Evolutionary conservation across 2,329 filamentous ascomycete species (phyloP).

Genomic region (Fusarium globosum): DNA sequence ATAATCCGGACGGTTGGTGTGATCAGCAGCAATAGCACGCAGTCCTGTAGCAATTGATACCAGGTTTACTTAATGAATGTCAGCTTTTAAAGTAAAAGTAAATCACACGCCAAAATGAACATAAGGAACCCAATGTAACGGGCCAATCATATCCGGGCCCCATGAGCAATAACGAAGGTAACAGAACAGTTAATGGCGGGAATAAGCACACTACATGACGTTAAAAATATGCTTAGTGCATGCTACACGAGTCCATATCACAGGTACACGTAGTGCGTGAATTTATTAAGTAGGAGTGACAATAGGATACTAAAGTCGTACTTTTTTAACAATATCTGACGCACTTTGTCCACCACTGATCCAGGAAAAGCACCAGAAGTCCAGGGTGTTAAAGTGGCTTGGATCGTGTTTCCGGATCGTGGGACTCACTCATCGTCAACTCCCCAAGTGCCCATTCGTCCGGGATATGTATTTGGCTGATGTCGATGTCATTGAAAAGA

Average conservation of each 20-base stretch:
- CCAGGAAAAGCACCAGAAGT: fast-evolving
- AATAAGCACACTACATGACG: too few species aligned
- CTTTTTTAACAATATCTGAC: too few species aligned
- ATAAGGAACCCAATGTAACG: not conserved
- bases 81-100: not conserved
- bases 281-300: too few species aligned
- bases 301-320: too few species aligned
- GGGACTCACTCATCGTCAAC: not conserved
- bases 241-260: too few species aligned
- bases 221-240: too few species aligned
- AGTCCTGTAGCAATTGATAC: too few species aligned
- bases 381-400: not conserved
- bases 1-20: not conserved
- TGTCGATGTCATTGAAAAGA: not conserved
- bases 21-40: not conserved
- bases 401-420: not conserved
- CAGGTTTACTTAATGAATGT: too few species aligned
- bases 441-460: not conserved
- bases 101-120: conserved; percentile 1
- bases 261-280: too few species aligned
- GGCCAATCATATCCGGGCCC: too few species aligned
- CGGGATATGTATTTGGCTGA: not conserved
- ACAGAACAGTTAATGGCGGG: too few species aligned
- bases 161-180: too few species aligned
- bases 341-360: not conserved